These are phyloP conservation scores for Psilocybe tampanensis DNA, from an alignment of 768 basidiomycete species.

Conservation along the genomic window DNA sequence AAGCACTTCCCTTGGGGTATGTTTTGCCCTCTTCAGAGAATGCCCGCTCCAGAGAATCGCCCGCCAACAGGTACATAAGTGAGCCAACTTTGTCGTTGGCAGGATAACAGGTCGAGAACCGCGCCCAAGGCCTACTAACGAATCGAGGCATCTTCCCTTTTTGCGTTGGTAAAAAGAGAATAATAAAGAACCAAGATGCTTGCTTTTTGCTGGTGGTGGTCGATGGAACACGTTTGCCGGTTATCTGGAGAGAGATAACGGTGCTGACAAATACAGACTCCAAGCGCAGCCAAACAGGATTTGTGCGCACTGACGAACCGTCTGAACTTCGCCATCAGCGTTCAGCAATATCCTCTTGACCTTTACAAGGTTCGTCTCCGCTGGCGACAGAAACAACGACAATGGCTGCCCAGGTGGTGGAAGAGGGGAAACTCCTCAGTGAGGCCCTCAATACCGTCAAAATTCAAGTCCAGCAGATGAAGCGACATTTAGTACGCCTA, in stretches of 20 bases:
- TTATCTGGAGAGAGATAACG: not conserved
- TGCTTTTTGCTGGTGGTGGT: too few species aligned
- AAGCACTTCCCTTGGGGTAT: too few species aligned
- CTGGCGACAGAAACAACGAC: conserved; percentile 24
- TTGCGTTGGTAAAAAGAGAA: too few species aligned
- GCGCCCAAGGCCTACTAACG: too few species aligned
- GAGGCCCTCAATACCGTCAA: conserved; percentile 87
- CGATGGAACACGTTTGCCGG: conserved; percentile 3
- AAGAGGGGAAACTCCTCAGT: conserved; percentile 84
- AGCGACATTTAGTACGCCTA: conserved; percentile 78
- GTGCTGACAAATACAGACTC: conserved; percentile 20
- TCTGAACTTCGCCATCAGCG: not conserved
- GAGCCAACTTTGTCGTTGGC: too few species aligned
- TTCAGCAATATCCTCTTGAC: conserved; percentile 13
- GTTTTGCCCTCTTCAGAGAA: too few species aligned
- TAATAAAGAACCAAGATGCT: too few species aligned
- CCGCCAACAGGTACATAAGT: too few species aligned
- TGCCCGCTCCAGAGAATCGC: too few species aligned
- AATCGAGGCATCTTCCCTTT: too few species aligned
- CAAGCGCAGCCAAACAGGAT: conserved; percentile 27
- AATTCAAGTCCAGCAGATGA: conserved; percentile 94
- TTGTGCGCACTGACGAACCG: conserved; percentile 11
- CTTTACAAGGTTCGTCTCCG: conserved; percentile 7
- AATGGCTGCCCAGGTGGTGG: conserved; percentile 51
- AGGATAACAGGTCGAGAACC: too few species aligned